A percentile compares a stretch with the other conserved stretches of the same genome.
Evolutionary conservation across 495 filamentous ascomycete genomes (phyloP).

Genomic region (Trichoderma erinaceum): DNA sequence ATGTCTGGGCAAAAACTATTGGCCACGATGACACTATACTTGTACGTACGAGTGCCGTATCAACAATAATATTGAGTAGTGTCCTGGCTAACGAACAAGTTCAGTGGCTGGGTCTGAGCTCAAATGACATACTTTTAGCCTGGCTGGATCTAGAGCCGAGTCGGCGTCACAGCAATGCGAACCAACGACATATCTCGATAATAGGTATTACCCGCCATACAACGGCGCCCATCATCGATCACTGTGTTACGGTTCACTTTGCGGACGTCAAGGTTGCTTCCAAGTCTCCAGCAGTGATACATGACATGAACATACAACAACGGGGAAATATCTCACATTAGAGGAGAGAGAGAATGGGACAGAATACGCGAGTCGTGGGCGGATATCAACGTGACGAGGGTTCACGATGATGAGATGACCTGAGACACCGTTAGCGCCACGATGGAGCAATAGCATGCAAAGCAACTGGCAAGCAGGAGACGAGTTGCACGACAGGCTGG

Average conservation of each 20-base stretch:
- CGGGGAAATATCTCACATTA: not conserved
- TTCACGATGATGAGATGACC: constrained; percentile 4
- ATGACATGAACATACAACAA: not conserved
- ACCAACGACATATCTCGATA: not conserved
- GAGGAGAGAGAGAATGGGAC: not conserved
- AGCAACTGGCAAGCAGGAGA: not conserved
- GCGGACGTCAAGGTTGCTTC: not conserved
- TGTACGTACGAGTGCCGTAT: not conserved
- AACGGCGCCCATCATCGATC: not conserved
- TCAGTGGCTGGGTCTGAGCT: not conserved
- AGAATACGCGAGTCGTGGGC: not conserved
- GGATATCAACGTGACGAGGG: not conserved
- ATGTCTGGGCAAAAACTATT: not conserved
- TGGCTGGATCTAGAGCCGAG: not conserved
- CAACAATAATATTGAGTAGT: not conserved
- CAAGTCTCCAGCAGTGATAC: not conserved
- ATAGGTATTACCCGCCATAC: not conserved
- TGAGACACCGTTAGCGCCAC: not conserved
- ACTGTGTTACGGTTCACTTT: not conserved
- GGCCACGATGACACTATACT: not conserved
- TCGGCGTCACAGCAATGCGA: not conserved
- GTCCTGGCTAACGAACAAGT: not conserved
- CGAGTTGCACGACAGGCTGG: not conserved
- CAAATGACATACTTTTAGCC: not conserved
- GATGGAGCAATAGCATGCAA: not conserved